Percentiles rank a stretch among this genome's conserved stretches.
Evolutionary conservation across 2,329 filamentous ascomycete genomes (phyloP).

Genomic region (Microascus cirrosus): DNA sequence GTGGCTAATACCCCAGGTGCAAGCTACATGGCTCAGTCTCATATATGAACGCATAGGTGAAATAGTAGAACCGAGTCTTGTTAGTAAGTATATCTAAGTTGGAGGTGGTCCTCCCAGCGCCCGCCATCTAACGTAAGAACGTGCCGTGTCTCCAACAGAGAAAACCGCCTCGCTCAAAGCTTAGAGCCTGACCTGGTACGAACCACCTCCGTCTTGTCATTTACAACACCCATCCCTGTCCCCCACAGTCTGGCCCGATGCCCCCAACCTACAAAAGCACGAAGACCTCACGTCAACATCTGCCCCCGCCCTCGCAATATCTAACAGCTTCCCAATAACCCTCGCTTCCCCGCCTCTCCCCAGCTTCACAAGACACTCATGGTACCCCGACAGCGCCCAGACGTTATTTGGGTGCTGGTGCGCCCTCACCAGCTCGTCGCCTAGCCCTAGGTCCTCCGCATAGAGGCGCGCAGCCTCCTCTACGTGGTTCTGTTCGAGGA

Average conservation of each 20-base stretch:
- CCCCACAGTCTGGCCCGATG: background rate
- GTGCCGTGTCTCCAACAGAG: no score
- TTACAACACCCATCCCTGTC: background rate
- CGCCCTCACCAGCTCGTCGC: conserved; percentile 49
- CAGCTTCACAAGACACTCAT: conserved; percentile 54
- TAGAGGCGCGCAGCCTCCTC: conserved; percentile 47
- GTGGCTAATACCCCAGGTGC: no score
- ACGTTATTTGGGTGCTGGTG: conserved; percentile 62
- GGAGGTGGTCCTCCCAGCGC: no score
- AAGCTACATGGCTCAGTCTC: no score
- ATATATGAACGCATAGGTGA: no score
- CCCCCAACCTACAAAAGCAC: conserved; percentile 35
- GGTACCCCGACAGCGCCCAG: conserved; percentile 63
- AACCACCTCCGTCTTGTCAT: background rate
- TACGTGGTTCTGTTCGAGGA: conserved; percentile 54
- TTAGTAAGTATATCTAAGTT: no score
- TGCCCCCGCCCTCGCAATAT: conserved; percentile 39
- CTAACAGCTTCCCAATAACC: conserved; percentile 30
- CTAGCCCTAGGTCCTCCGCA: conserved; percentile 48
- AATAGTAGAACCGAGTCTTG: no score
- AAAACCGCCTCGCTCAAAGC: no score
- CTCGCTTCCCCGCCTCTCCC: conserved; percentile 29
- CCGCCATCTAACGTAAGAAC: no score
- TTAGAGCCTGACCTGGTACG: no score
- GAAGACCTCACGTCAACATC: conserved; percentile 47